Evolutionary conservation across 192 early-diverging fungal species (phyloP).

Genomic region (Coemansia sp.): DNA sequence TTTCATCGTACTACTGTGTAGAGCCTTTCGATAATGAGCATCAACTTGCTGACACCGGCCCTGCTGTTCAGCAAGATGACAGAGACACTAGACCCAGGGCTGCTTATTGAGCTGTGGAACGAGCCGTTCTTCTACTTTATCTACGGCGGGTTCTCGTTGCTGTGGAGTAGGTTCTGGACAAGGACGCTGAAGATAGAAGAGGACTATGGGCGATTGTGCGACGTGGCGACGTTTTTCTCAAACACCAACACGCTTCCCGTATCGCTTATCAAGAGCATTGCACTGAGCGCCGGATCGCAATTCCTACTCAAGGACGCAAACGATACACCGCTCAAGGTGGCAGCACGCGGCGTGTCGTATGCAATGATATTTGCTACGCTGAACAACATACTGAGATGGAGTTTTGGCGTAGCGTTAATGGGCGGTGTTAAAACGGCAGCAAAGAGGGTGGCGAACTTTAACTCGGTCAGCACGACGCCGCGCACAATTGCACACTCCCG

Average conservation of each 20-base stretch:
- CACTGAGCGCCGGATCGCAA: constrained; percentile 46
- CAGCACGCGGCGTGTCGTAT: constrained; percentile 70
- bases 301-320: constrained; percentile 49
- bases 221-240: constrained; percentile 65
- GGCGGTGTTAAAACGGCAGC: constrained; percentile 34
- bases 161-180: constrained; percentile 46
- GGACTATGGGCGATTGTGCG: constrained; percentile 63
- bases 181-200: constrained; percentile 43
- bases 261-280: constrained; percentile 65
- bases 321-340: constrained; percentile 53
- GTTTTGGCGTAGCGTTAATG: constrained; percentile 68
- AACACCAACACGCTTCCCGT: constrained; percentile 77
- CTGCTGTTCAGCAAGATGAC: constrained; percentile 75
- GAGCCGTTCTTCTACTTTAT: constrained; percentile 61
- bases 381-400: constrained; percentile 77
- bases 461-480: constrained; percentile 40
- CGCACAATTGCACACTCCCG: constrained; percentile 21
- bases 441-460: constrained; percentile 28
- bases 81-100: constrained; percentile 62
- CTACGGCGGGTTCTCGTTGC: constrained; percentile 48
- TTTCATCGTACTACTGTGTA: constrained; percentile 16
- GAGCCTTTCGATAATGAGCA: constrained; percentile 60
- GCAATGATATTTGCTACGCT: constrained; percentile 79
- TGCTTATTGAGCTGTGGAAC: constrained; percentile 71
- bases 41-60: constrained; percentile 75